Conservation (phyloP, 176 grass and related monocot genomes). For the Oryza meyeriana region DNA sequence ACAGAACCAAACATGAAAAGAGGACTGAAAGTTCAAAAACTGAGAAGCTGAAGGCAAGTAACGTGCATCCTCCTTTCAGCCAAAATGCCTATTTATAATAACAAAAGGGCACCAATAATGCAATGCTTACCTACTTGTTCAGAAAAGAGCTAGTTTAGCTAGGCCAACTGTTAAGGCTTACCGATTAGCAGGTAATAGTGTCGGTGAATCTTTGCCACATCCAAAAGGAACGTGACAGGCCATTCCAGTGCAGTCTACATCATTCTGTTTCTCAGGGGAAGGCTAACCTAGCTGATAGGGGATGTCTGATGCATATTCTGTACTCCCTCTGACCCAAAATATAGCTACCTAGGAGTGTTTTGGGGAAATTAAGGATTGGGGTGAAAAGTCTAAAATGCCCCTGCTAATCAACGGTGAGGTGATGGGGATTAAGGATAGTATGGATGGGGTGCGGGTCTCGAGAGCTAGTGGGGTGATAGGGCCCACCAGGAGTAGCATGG, state of each 20-base stretch:
- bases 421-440: too few relatives aligned
- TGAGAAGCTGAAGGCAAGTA: neutral
- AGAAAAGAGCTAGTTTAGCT: neutral
- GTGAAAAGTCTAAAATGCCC: too few relatives aligned
- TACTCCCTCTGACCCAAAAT: too few relatives aligned
- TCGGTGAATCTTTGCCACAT: conserved; percentile 31
- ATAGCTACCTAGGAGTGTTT: too few relatives aligned
- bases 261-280: neutral
- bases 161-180: neutral
- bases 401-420: too few relatives aligned
- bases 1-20: neutral
- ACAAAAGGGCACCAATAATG: conserved; percentile 20
- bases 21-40: neutral
- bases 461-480: too few relatives aligned
- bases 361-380: too few relatives aligned
- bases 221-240: conserved; percentile 31
- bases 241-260: neutral
- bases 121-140: neutral
- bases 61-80: neutral
- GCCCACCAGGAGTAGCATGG: too few relatives aligned
- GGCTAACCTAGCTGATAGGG: neutral
- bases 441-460: too few relatives aligned
- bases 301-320: conserved; percentile 10
- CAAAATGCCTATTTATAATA: conserved; percentile 6
- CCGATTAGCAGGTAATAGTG: neutral